phyloP scores from a whole-genome alignment of 2,329 filamentous ascomycete species.

The Botryosphaeria agaves region DNA sequence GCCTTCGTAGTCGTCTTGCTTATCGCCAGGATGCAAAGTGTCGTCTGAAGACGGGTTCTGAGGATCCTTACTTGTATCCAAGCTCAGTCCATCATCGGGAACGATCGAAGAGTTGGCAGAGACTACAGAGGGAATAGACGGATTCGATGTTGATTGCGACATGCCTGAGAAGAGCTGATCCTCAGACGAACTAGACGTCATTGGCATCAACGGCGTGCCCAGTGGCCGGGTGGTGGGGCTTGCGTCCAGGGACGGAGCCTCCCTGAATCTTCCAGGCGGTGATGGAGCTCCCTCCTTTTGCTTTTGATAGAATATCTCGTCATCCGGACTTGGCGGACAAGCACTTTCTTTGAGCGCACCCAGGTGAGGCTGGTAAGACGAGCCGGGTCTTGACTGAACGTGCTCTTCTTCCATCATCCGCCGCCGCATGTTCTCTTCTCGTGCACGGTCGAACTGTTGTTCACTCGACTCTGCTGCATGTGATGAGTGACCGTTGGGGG shows the following conservation, averaged over 20 bases:
- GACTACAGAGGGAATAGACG: conserved; percentile 32
- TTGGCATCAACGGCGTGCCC: conserved; percentile 9
- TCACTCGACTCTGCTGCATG: too few relatives aligned
- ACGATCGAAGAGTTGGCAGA: conserved; percentile 28
- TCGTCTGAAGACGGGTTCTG: conserved; percentile 11
- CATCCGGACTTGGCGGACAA: conserved; percentile 31
- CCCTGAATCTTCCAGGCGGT: conserved; percentile 6
- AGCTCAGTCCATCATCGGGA: conserved; percentile 13
- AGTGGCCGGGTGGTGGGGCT: conserved; percentile 18
- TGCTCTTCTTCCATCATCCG: conserved; percentile 16
- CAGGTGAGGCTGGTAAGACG: conserved; percentile 10
- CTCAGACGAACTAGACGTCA: conserved; percentile 29
- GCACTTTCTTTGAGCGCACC: conserved; percentile 15
- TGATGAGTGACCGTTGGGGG: too few relatives aligned
- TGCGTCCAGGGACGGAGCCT: conserved; percentile 15
- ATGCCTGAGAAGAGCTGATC: conserved; percentile 27
- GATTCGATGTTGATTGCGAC: conserved; percentile 32
- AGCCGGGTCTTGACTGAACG: conserved; percentile 7
- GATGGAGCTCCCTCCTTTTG: conserved; percentile 2
- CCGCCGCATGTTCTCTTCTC: conserved; percentile 18
- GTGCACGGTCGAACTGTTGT: too few relatives aligned
- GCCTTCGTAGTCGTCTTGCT: conserved; percentile 3
- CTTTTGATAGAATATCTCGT: conserved; percentile 11
- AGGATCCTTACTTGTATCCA: conserved; percentile 5
- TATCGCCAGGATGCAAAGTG: conserved; percentile 6